phyloP scores from a whole-genome alignment of 208 protist genomes.

The Tetramitus jugosus region DNA sequence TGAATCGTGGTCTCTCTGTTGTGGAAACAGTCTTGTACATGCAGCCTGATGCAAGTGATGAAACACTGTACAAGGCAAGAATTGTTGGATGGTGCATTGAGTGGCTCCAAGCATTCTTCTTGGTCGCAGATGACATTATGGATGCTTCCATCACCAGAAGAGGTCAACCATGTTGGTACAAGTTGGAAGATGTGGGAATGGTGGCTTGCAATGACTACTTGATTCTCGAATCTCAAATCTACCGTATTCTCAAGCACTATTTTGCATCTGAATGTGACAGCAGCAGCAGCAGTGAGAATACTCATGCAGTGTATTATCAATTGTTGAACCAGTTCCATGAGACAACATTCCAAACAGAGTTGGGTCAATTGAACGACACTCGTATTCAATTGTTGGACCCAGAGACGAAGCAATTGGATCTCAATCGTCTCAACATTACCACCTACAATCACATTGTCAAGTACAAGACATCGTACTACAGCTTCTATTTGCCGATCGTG shows the following conservation, averaged over 20 bases:
- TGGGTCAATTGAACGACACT: conserved; percentile 89
- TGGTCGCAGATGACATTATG: conserved; percentile 96
- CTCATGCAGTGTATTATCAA: conserved; percentile 61
- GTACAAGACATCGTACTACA: conserved; percentile 96
- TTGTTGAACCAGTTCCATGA: conserved; percentile 80
- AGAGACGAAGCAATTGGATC: conserved; percentile 61
- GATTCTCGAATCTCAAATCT: conserved; percentile 78
- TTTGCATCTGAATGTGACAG: too few relatives aligned
- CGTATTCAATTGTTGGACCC: conserved; percentile 40
- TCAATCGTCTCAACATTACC: conserved; percentile 65
- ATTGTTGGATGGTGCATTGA: conserved; percentile 85
- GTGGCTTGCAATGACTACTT: conserved; percentile 91
- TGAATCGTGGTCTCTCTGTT: conserved; percentile 71
- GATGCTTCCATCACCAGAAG: conserved; percentile 83
- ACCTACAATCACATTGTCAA: conserved; percentile 84
- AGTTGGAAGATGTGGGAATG: conserved; percentile 66
- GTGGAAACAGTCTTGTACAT: conserved; percentile 46
- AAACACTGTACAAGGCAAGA: conserved; percentile 54
- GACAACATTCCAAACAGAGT: conserved; percentile 77
- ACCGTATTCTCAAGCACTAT: conserved; percentile 76
- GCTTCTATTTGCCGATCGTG: conserved; percentile 87
- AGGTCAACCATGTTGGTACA: conserved; percentile 89
- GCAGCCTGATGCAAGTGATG: conserved; percentile 29
- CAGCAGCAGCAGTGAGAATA: too few relatives aligned
- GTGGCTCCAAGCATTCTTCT: conserved; percentile 88